Evolutionary conservation across 1,284 basidiomycete species (phyloP), one percentile per base, ranked within the genome.

Genomic region (Sporisorium graminicola): DNA sequence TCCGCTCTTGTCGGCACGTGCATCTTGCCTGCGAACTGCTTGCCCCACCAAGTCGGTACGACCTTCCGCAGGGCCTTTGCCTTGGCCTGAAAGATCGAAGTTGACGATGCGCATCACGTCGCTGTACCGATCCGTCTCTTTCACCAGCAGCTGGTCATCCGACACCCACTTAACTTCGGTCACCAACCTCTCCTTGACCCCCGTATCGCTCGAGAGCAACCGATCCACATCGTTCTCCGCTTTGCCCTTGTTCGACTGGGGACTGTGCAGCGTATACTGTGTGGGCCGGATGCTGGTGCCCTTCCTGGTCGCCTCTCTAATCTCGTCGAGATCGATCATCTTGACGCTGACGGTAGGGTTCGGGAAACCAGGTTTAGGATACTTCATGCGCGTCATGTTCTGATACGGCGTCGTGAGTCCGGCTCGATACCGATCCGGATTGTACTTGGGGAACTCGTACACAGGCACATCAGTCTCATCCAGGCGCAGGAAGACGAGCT

Each of bases 401-500:
- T 72, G 73, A 46, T 83, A 83, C 24, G 81, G 75, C 12, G 73
- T 71, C 18, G 79, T 79, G 27, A 76, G 46, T 3, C 81, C 81
- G 2, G 78, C 56, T 10, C 49, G 26, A 40, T 68, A 73, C 43
- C 24, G 10, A 33, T 72, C 63, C 24, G 81, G 81, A 82, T 98
- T 98, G 87, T 96, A 98, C 58, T 97, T 89, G 4, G 94, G 94
- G 86, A 94, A 93, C 54, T 89, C 89, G 87, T 91, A 99, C 80
- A 93, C 91, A 52, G 92, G 91, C 0, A 99, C 96, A 0, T 89
- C 87, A 0, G 92, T 92, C 87, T 98, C 96, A 86, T 99, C 94
- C 68, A 94, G 91, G 16, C 90, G 88, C 44, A 98, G 90, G 87
- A 92, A 99, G 0, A 94, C 93, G 40, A 98, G 79, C 73, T 92